Evolutionary conservation across 2,329 filamentous ascomycete species (phyloP).

Genomic region (Shiraia bambusicola): DNA sequence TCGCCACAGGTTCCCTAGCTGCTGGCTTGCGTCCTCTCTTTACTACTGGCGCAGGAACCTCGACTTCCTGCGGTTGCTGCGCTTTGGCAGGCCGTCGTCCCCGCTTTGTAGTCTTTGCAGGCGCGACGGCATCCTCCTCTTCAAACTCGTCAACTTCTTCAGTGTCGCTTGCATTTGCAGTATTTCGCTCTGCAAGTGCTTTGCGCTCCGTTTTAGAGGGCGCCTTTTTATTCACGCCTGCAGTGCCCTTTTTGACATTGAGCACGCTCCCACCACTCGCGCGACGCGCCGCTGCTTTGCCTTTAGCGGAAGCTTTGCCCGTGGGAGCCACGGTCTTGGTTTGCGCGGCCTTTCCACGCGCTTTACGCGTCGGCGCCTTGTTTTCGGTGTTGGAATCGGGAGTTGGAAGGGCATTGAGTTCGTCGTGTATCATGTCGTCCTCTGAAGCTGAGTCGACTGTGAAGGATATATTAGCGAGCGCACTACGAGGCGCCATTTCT

Average conservation of each 20-base stretch:
- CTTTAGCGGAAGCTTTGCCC: slow-evolving; percentile 38
- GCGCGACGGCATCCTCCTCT: slow-evolving; percentile 23
- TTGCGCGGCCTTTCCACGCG: slow-evolving; percentile 35
- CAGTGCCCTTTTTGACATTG: slow-evolving; percentile 42
- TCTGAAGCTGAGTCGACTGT: slow-evolving; percentile 46
- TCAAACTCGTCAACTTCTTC: slow-evolving; percentile 49
- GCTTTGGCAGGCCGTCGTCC: slow-evolving; percentile 50
- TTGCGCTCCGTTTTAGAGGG: slow-evolving; percentile 41
- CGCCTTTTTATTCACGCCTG: slow-evolving; percentile 40
- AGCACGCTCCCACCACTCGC: slow-evolving; percentile 37
- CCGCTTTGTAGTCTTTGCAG: slow-evolving; percentile 31
- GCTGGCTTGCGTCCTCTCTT: slow-evolving; percentile 36
- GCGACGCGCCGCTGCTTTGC: slow-evolving; percentile 41
- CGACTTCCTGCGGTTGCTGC: slow-evolving; percentile 51
- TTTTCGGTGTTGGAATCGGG: slow-evolving; percentile 47
- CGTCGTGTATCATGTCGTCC: slow-evolving; percentile 43
- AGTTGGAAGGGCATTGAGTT: slow-evolving; percentile 40
- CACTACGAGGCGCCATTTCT: slow-evolving; percentile 37
- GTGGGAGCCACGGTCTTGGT: slow-evolving; percentile 23
- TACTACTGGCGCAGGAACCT: slow-evolving; percentile 23
- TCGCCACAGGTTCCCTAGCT: slow-evolving; percentile 21
- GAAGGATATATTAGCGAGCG: slow-evolving; percentile 39
- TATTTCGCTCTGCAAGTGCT: slow-evolving; percentile 45
- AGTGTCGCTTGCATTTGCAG: slow-evolving; percentile 46
- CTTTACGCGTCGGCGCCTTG: slow-evolving; percentile 38